A percentile compares a stretch with the other conserved stretches of the same genome.
Evolutionary conservation across 2,329 filamentous ascomycete species (phyloP).

Genomic region (Chaetomium olivaceum): DNA sequence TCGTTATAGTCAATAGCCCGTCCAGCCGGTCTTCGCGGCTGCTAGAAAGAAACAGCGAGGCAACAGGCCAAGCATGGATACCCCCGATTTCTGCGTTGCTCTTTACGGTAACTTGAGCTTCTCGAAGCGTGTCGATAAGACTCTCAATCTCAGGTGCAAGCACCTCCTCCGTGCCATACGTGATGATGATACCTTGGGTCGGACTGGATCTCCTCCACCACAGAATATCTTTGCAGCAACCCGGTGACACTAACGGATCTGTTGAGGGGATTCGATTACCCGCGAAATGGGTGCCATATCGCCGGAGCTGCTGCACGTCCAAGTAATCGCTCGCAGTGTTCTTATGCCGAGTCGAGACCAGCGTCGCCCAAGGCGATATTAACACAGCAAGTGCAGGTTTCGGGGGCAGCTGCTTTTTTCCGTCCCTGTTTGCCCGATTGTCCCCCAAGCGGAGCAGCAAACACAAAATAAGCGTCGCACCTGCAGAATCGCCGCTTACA

Average conservation of each 20-base stretch:
- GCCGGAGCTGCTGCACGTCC: constrained; percentile 63
- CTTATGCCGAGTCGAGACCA: constrained; percentile 66
- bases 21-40: constrained; percentile 46
- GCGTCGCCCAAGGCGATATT: constrained; percentile 79
- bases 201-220: constrained; percentile 71
- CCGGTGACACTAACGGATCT: constrained; percentile 68
- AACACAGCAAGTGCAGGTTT: constrained; percentile 59
- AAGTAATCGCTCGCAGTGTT: constrained; percentile 76
- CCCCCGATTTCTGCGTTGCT: constrained; percentile 63
- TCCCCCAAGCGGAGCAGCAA: constrained; percentile 65
- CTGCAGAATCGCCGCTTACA: constrained; percentile 77
- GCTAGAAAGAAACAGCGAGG: constrained; percentile 57
- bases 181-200: constrained; percentile 64
- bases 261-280: constrained; percentile 49
- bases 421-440: background rate
- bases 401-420: background rate
- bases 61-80: constrained; percentile 83
- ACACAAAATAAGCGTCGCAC: constrained; percentile 71
- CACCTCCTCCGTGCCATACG: constrained; percentile 76
- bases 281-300: constrained; percentile 70
- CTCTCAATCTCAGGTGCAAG: constrained; percentile 69
- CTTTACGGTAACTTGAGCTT: constrained; percentile 55
- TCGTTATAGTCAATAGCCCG: constrained; percentile 38
- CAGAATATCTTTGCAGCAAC: constrained; percentile 62
- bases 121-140: constrained; percentile 57